phyloP scores from a whole-genome alignment of 441 rosid genomes.

The Populus hybrid region DNA sequence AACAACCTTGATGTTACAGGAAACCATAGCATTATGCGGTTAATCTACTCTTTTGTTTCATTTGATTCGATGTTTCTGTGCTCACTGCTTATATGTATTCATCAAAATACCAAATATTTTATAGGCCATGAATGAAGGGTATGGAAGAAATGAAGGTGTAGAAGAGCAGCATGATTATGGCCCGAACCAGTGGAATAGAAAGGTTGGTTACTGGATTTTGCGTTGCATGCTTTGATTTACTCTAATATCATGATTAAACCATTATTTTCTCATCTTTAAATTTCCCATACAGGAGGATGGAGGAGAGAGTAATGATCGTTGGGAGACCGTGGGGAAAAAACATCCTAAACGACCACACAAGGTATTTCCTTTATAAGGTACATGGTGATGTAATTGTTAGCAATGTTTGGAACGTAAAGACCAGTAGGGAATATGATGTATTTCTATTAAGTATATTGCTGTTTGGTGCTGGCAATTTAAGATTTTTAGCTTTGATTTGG shows the following conservation, averaged over 20 bases:
- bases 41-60: not conserved
- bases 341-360: constrained; percentile 55
- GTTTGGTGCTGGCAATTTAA: not conserved
- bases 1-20: not conserved
- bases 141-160: constrained; percentile 26
- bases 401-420: not conserved
- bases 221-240: not conserved
- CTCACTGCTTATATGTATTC: not conserved
- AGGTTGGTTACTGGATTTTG: constrained; percentile 25
- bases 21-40: not conserved
- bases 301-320: constrained; percentile 50
- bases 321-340: constrained; percentile 81
- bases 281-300: constrained; percentile 32
- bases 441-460: not conserved
- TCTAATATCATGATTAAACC: not conserved
- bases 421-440: not conserved
- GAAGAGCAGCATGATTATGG: constrained; percentile 19
- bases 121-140: constrained; percentile 30
- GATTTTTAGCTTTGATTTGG: not conserved
- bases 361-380: constrained; percentile 31
- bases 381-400: not conserved
- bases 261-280: not conserved
- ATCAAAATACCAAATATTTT: constrained; percentile 6
- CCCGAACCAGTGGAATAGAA: constrained; percentile 29
- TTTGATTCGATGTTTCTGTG: not conserved